A percentile compares a stretch with the other conserved stretches of the same genome.
These are phyloP conservation scores for Bruguiera sexangula DNA, from an alignment of 345 rosid species.

Conservation along the genomic window DNA sequence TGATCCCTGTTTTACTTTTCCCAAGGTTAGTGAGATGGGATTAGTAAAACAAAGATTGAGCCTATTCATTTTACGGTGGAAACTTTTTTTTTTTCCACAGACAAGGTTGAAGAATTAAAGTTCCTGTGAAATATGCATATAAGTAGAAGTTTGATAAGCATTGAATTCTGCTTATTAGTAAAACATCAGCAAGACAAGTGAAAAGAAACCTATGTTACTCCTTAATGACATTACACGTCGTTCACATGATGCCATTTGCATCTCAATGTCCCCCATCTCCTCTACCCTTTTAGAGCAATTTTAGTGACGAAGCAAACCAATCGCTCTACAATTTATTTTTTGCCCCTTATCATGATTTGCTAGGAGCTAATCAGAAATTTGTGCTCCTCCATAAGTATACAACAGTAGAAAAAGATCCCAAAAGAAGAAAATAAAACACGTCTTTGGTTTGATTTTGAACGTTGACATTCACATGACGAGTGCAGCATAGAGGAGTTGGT, in stretches of 20 bases:
- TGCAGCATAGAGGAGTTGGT: conserved; percentile 87
- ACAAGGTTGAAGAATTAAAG: not conserved
- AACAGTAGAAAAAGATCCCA: conserved; percentile 6
- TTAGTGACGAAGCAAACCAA: conserved; percentile 6
- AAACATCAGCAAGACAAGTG: not conserved
- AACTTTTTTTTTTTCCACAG: not conserved
- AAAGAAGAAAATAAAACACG: not conserved
- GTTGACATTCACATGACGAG: conserved; percentile 42
- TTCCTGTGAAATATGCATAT: not conserved
- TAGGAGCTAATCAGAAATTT: conserved; percentile 12
- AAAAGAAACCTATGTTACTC: conserved; percentile 1
- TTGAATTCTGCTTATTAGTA: too few species aligned
- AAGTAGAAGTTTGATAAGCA: not conserved
- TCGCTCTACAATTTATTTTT: conserved; percentile 38
- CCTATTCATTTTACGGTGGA: not conserved
- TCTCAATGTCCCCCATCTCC: too few species aligned
- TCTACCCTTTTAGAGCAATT: too few species aligned
- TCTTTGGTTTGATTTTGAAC: not conserved
- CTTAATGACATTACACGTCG: not conserved
- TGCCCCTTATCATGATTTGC: conserved; percentile 7
- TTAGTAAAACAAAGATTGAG: not conserved
- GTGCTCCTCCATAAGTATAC: conserved; percentile 13
- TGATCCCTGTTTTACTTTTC: not conserved
- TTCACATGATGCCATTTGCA: not conserved
- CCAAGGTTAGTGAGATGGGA: conserved; percentile 20